phyloP scores from a whole-genome alignment of 495 filamentous ascomycete species.

The Tuber aestivum region DNA sequence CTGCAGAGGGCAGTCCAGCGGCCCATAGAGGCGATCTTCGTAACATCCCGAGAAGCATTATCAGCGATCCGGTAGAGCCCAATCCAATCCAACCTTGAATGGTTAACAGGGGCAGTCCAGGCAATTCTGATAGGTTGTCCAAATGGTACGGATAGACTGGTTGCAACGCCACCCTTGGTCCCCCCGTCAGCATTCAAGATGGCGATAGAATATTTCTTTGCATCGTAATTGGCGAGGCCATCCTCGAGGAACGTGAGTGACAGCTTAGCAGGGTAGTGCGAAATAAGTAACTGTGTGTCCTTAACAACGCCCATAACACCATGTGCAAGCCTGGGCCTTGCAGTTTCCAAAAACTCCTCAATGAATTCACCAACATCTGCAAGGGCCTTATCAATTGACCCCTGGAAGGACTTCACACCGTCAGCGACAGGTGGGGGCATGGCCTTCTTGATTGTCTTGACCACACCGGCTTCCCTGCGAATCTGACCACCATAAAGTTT shows the following conservation, averaged over 20 bases:
- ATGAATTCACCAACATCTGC: conserved; percentile 78
- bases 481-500: conserved; percentile 85
- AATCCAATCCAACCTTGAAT: conserved; percentile 92
- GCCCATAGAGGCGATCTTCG: conserved; percentile 76
- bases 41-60: conserved; percentile 76
- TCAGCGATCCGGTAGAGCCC: conserved; percentile 91
- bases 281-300: conserved; percentile 83
- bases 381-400: conserved; percentile 79
- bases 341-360: conserved; percentile 81
- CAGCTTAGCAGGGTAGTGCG: conserved; percentile 79
- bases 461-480: conserved; percentile 80
- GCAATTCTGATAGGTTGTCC: conserved; percentile 83
- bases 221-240: conserved; percentile 76
- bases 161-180: conserved; percentile 53
- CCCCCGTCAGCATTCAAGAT: conserved; percentile 48
- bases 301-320: conserved; percentile 80
- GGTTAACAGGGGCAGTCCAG: conserved; percentile 87
- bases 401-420: conserved; percentile 58
- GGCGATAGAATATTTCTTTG: conserved; percentile 70
- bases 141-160: conserved; percentile 77
- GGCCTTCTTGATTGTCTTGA: conserved; percentile 79
- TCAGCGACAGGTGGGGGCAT: conserved; percentile 72
- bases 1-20: conserved; percentile 79
- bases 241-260: conserved; percentile 75
- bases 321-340: conserved; percentile 78